Conservation (phyloP, 2,329 filamentous ascomycete genomes). For the Diaporthe citrichinensis region DNA sequence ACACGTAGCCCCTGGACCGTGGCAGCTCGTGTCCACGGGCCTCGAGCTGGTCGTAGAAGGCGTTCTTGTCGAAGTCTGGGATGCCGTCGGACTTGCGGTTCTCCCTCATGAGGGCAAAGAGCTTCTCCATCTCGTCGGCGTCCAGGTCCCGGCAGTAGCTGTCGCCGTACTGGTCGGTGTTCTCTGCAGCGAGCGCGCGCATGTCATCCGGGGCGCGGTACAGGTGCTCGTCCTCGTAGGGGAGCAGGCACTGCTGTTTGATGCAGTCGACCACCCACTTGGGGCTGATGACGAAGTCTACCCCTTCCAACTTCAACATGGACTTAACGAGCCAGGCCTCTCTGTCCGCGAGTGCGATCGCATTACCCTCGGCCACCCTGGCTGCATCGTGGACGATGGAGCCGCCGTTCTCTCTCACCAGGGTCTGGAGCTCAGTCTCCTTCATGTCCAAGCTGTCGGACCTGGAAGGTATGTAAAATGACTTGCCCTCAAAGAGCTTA, state of each 20-base stretch:
- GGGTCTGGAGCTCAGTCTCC: slow-evolving; percentile 83
- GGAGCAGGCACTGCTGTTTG: slow-evolving; percentile 74
- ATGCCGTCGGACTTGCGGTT: slow-evolving; percentile 45
- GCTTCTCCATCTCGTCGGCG: slow-evolving; percentile 52
- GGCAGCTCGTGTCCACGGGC: slow-evolving; percentile 68
- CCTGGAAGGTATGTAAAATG: slow-evolving; percentile 88
- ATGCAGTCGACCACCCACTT: slow-evolving; percentile 89
- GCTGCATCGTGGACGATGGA: slow-evolving; percentile 81
- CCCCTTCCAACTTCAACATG: slow-evolving; percentile 78
- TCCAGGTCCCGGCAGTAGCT: slow-evolving; percentile 79
- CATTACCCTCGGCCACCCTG: slow-evolving; percentile 72
- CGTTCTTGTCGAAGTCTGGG: slow-evolving; percentile 56
- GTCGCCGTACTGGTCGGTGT: slow-evolving; percentile 84
- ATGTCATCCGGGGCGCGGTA: slow-evolving; percentile 76
- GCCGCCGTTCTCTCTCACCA: slow-evolving; percentile 89
- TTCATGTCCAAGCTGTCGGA: slow-evolving; percentile 79
- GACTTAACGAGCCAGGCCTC: slow-evolving; percentile 86
- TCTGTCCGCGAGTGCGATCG: slow-evolving; percentile 85
- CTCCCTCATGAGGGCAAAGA: slow-evolving; percentile 54
- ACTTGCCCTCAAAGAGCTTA: slow-evolving; percentile 80
- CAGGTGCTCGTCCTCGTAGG: slow-evolving; percentile 75
- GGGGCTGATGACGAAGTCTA: slow-evolving; percentile 79
- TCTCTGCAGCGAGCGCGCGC: slow-evolving; percentile 67
- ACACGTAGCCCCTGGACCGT: slow-evolving; percentile 66
- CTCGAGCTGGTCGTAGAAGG: slow-evolving; percentile 69